Evolutionary conservation across 495 filamentous ascomycete species (phyloP).

Genomic region (Lepraria neglecta): DNA sequence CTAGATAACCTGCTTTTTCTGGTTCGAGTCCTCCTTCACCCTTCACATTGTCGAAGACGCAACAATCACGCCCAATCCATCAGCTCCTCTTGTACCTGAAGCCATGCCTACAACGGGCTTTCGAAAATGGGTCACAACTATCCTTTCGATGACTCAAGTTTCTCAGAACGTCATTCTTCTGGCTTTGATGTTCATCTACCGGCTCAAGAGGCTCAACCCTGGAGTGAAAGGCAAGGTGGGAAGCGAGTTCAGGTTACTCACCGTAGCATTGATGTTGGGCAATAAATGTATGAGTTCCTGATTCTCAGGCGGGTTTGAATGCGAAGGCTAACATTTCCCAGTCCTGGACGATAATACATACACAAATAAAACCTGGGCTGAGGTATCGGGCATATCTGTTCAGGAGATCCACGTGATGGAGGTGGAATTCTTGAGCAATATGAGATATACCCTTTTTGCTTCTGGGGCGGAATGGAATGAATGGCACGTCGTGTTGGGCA

Average conservation of each 20-base stretch:
- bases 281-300: conserved; percentile 74
- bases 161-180: conserved; percentile 92
- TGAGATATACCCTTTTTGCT: conserved; percentile 86
- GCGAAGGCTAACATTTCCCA: conserved; percentile 37
- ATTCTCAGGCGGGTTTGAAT: background rate
- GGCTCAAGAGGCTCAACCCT: conserved; percentile 84
- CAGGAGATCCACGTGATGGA: conserved; percentile 99
- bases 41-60: conserved; percentile 66
- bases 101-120: conserved; percentile 75
- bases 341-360: conserved; percentile 98
- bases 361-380: conserved; percentile 99
- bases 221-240: conserved; percentile 81
- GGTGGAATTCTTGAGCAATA: conserved; percentile 97
- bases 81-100: conserved; percentile 56
- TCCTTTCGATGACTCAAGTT: conserved; percentile 91
- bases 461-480: conserved; percentile 75
- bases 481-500: conserved; percentile 75
- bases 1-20: conserved; percentile 93
- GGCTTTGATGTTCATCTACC: conserved; percentile 86
- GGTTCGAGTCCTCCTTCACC: conserved; percentile 86
- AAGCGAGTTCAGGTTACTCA: conserved; percentile 92
- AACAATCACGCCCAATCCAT: conserved; percentile 39
- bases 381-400: conserved; percentile 92
- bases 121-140: conserved; percentile 86
- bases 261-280: conserved; percentile 94